Base-by-base conservation (phyloP, 1,139 yeast species). In the Zhuliangozyma parablackwelliae region DNA sequence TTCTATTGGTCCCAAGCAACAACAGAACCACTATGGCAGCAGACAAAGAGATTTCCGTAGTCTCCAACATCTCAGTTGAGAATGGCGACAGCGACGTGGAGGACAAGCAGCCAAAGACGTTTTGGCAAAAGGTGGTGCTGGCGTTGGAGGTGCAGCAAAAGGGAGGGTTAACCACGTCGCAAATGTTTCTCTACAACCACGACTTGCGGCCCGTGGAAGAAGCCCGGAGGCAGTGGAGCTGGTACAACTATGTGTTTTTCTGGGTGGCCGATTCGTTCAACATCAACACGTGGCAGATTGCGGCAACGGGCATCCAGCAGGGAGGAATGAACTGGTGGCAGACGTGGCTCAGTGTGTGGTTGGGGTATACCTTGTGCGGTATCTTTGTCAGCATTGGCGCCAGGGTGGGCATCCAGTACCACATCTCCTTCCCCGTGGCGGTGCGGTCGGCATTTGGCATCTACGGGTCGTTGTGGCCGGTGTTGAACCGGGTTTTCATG, bases 211-310 rank as follows among this genome's bases (percentile, higher is more conserved):
- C 96, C 0, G 90, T 87, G 2, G 87, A 82, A 50, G 73, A 65
- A 11, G 65, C 66, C 6, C 69, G 87, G 54, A 69, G 95, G 54
- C 72, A 73, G 21, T 87, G 96, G 96, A 66, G 77, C 25, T 85
- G 95, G 94, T 81, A 70, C 57, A 84, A 85, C 54, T 87, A 65
- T 54, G 80, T 82, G 8, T 80, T 76, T 44, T 85, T 85, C 51
- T 87, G 96, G 96, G 61, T 86, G 39, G 89, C 95, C 1, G 96
- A 86, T 55, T 79, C 94, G 21, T 84, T 88, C 63, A 87, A 87
- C 57, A 80, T 88, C 50, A 86, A 84, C 54, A 86, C 96, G 9
- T 87, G 94, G 90, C 90, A 85, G 63, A 86, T 88, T 51, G 95
- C 95, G 6, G 80, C 92, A 4, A 82, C 94, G 1, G 94, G 95